Percentiles rank a stretch among this genome's conserved stretches.
Conservation (phyloP, 768 basidiomycete genomes). For the Macrolepiota fuliginosa region DNA sequence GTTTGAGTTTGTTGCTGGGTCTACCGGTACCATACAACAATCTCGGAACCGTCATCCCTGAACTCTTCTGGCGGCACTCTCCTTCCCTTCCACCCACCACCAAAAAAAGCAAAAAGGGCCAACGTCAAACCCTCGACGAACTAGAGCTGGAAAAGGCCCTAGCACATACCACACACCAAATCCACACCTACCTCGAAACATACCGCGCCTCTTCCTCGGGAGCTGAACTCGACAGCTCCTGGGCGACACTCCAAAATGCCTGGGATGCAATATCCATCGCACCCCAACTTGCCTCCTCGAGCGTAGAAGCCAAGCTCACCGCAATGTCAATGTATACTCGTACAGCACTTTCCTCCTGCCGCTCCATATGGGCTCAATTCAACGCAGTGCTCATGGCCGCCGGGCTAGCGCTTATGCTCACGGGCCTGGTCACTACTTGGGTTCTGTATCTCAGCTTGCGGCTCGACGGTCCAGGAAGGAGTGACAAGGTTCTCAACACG, state of each 20-base stretch:
- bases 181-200: constrained; percentile 70
- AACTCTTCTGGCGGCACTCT: constrained; percentile 69
- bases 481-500: background rate
- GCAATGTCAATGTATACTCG: constrained; percentile 53
- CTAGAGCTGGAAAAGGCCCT: constrained; percentile 55
- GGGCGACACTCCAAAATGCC: constrained; percentile 28
- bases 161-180: constrained; percentile 68
- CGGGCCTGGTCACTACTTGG: constrained; percentile 55
- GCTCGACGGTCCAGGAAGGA: background rate
- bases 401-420: constrained; percentile 62
- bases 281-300: constrained; percentile 23
- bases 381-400: constrained; percentile 72
- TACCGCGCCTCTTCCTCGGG: constrained; percentile 75
- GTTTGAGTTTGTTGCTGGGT: constrained; percentile 85
- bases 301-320: constrained; percentile 32
- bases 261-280: constrained; percentile 40
- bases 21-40: constrained; percentile 96
- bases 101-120: background rate
- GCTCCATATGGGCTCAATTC: constrained; percentile 94
- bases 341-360: constrained; percentile 65
- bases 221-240: constrained; percentile 67
- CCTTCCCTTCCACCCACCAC: background rate
- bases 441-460: constrained; percentile 49
- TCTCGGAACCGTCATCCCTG: constrained; percentile 88
- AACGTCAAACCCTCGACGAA: constrained; percentile 14